Conservation (phyloP, 768 basidiomycete species). For the Agaricus sinodeliciosus region DNA sequence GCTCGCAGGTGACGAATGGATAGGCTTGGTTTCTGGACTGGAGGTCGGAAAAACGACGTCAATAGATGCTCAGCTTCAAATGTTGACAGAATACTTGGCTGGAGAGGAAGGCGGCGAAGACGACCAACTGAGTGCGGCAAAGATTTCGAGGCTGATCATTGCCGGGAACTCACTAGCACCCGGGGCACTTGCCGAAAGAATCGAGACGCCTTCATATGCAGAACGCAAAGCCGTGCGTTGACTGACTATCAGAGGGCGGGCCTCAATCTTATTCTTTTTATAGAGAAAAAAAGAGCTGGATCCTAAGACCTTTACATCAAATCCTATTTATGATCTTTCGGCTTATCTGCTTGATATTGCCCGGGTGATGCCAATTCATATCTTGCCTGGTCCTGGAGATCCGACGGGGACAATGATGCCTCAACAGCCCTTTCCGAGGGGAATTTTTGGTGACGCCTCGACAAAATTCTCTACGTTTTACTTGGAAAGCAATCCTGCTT, state of each 20-base stretch:
- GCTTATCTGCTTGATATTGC: slow-evolving; percentile 69
- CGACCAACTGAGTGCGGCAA: slow-evolving; percentile 58
- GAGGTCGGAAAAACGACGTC: slow-evolving; percentile 61
- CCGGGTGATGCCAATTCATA: slow-evolving; percentile 73
- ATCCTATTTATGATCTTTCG: slow-evolving; percentile 68
- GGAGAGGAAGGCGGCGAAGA: slow-evolving; percentile 73
- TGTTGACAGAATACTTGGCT: slow-evolving; percentile 85
- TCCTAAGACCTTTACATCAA: slow-evolving; percentile 57
- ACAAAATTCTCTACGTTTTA: slow-evolving; percentile 51
- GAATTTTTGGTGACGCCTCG: slow-evolving; percentile 74
- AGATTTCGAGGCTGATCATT: slow-evolving; percentile 80
- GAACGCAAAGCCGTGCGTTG: slow-evolving; percentile 53
- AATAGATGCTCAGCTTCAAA: slow-evolving; percentile 68
- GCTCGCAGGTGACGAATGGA: slow-evolving; percentile 51
- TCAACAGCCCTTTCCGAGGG: slow-evolving; percentile 87
- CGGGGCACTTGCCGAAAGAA: slow-evolving; percentile 25
- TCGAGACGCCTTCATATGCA: slow-evolving; percentile 26
- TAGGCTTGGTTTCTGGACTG: slow-evolving; percentile 83
- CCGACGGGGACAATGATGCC: slow-evolving; percentile 87
- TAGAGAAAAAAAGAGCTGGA: slow-evolving; percentile 69
- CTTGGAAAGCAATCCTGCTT: slow-evolving; percentile 87
- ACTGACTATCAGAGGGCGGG: background rate
- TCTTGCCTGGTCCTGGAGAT: slow-evolving; percentile 84
- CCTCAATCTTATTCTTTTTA: background rate
- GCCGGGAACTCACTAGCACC: slow-evolving; percentile 84